Conservation (phyloP, 805 yeast genomes). For the Tetrapisispora namnaoensis region DNA sequence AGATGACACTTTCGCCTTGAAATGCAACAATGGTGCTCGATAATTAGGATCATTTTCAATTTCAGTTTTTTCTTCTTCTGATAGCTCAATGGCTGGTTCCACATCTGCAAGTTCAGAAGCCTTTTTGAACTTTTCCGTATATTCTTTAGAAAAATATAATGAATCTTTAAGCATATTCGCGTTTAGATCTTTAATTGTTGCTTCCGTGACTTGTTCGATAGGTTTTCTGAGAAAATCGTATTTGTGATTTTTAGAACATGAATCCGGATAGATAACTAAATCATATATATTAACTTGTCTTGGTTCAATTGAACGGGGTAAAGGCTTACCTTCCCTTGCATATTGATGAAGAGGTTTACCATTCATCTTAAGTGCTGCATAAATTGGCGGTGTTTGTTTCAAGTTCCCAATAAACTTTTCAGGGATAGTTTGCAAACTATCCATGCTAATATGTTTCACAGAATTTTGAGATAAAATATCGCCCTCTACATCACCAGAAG, state of each 20-base stretch:
- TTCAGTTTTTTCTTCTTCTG: constrained; percentile 25
- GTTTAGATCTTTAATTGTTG: constrained; percentile 23
- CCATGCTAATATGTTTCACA: constrained; percentile 46
- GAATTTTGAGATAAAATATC: constrained; percentile 54
- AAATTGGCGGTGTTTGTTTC: constrained; percentile 89
- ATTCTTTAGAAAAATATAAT: constrained; percentile 50
- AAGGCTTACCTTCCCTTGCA: constrained; percentile 77
- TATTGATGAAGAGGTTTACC: constrained; percentile 92
- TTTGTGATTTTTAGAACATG: constrained; percentile 45
- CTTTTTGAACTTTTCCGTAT: constrained; percentile 34
- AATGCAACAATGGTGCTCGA: constrained; percentile 60
- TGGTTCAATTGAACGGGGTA: constrained; percentile 75
- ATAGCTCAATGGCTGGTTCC: constrained; percentile 33
- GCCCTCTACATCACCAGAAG: constrained; percentile 92
- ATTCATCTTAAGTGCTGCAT: constrained; percentile 86
- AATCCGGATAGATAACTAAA: constrained; percentile 41
- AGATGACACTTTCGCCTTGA: constrained; percentile 74
- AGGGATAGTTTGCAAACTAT: constrained; percentile 39
- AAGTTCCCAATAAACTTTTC: constrained; percentile 69
- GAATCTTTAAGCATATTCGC: constrained; percentile 57
- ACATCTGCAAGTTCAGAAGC: constrained; percentile 33
- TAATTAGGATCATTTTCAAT: constrained; percentile 31
- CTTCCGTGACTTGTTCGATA: constrained; percentile 15
- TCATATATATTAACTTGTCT: constrained; percentile 57
- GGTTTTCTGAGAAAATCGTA: constrained; percentile 38